Evolutionary conservation across 1,139 yeast species (phyloP).

Genomic region (Saccharomyces hybrid): DNA sequence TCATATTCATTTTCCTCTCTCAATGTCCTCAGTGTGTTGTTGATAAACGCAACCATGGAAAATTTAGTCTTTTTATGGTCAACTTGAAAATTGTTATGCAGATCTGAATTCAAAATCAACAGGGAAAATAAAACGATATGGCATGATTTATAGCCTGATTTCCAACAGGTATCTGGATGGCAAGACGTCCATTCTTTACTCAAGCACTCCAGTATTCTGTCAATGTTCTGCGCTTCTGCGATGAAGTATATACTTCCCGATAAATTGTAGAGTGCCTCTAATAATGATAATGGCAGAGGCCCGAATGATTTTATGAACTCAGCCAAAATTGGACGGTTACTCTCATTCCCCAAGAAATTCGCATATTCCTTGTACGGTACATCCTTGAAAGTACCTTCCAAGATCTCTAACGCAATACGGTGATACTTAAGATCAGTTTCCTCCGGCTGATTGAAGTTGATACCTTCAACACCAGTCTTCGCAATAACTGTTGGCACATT

Average conservation of each 20-base stretch:
- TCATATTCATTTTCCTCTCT: slow-evolving; percentile 28
- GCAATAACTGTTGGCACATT: neutral
- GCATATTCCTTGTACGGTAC: slow-evolving; percentile 32
- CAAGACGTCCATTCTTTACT: slow-evolving; percentile 50
- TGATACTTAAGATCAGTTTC: slow-evolving; percentile 4
- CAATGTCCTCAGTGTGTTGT: slow-evolving; percentile 45
- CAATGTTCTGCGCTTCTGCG: slow-evolving; percentile 82
- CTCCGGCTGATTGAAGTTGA: neutral
- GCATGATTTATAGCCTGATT: slow-evolving; percentile 51
- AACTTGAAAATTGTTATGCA: slow-evolving; percentile 39
- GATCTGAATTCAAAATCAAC: slow-evolving; percentile 62
- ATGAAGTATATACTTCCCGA: slow-evolving; percentile 62
- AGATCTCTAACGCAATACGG: slow-evolving; percentile 29
- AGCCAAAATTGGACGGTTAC: slow-evolving; percentile 20
- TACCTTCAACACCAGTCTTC: neutral
- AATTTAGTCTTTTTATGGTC: slow-evolving; percentile 26
- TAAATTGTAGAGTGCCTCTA: slow-evolving; percentile 50
- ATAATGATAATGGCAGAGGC: slow-evolving; percentile 36
- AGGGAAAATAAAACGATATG: slow-evolving; percentile 70
- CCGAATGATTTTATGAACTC: slow-evolving; percentile 27
- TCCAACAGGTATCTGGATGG: slow-evolving; percentile 28
- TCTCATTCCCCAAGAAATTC: slow-evolving; percentile 31
- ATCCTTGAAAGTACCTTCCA: slow-evolving; percentile 24
- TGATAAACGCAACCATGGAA: slow-evolving; percentile 36
- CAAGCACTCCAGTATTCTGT: slow-evolving; percentile 62